Percentiles rank a stretch among this genome's conserved stretches.
Conservation (phyloP, 2,329 filamentous ascomycete species). For the Colletotrichum cuscutae region DNA sequence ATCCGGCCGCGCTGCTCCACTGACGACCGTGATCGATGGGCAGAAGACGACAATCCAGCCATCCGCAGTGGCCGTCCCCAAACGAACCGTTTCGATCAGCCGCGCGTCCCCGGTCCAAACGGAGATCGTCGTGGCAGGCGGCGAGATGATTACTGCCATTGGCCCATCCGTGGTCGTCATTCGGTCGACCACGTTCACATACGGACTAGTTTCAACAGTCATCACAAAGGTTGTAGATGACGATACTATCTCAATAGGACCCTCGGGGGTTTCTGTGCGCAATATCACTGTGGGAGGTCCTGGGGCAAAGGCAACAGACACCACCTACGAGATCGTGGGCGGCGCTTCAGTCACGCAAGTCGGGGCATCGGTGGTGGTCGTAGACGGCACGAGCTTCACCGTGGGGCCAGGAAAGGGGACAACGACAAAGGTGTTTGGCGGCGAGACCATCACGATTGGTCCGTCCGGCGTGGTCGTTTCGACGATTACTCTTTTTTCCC, state of each 20-base stretch:
- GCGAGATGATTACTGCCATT: constrained; percentile 56
- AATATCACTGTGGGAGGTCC: constrained; percentile 56
- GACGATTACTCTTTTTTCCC: constrained; percentile 58
- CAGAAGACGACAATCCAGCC: constrained; percentile 48
- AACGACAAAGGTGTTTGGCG: constrained; percentile 58
- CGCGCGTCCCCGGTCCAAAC: constrained; percentile 47
- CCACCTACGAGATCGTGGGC: constrained; percentile 59
- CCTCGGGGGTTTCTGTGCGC: constrained; percentile 53
- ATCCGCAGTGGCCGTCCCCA: constrained; percentile 43
- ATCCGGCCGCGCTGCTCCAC: background rate
- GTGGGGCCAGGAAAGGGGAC: constrained; percentile 54
- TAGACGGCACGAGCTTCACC: constrained; percentile 62
- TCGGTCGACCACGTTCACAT: constrained; percentile 56
- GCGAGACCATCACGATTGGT: constrained; percentile 62
- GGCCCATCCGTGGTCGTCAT: constrained; percentile 54
- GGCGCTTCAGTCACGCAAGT: constrained; percentile 63
- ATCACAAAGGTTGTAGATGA: constrained; percentile 56
- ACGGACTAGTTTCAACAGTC: constrained; percentile 48
- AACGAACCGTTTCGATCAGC: constrained; percentile 49
- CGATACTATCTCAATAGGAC: constrained; percentile 62
- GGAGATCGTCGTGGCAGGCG: constrained; percentile 59
- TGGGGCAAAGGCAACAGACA: constrained; percentile 46
- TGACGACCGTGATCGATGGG: constrained; percentile 43
- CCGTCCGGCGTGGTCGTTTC: constrained; percentile 59
- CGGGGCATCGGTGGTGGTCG: constrained; percentile 58